Evolutionary conservation across 352 stramenopile genomes (phyloP).

Genomic region (Thraustotheca clavata): DNA sequence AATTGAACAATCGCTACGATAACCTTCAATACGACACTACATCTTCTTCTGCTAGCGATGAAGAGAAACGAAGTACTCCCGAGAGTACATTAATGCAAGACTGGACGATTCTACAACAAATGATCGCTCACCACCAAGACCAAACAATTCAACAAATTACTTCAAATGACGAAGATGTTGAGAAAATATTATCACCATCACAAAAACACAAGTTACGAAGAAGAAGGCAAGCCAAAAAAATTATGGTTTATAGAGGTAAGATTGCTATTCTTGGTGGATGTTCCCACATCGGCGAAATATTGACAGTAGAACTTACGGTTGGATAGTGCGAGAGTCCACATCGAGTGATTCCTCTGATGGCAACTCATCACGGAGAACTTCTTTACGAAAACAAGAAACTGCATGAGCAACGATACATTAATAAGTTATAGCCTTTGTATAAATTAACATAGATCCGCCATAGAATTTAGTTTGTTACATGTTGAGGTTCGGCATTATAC

Average conservation of each 20-base stretch:
- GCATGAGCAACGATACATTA: no score
- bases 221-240: background rate
- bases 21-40: slow-evolving; percentile 4
- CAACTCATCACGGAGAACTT: no score
- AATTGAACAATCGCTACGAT: background rate
- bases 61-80: background rate
- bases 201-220: slow-evolving; percentile 3
- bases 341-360: no score
- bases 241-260: slow-evolving; percentile 17
- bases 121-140: slow-evolving; percentile 19
- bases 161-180: background rate
- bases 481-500: no score
- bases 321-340: no score
- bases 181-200: background rate
- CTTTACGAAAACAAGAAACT: no score
- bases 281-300: no score
- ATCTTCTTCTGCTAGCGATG: background rate
- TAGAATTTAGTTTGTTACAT: no score
- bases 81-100: background rate
- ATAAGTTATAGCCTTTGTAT: no score
- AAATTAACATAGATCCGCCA: no score
- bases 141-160: background rate
- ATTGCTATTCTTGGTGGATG: background rate
- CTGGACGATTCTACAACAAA: slow-evolving; percentile 4
- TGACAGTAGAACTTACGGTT: no score